A percentile compares a stretch with the other conserved stretches of the same genome.
Conservation (phyloP, 306 rosid species). For the Vigna mungo region DNA sequence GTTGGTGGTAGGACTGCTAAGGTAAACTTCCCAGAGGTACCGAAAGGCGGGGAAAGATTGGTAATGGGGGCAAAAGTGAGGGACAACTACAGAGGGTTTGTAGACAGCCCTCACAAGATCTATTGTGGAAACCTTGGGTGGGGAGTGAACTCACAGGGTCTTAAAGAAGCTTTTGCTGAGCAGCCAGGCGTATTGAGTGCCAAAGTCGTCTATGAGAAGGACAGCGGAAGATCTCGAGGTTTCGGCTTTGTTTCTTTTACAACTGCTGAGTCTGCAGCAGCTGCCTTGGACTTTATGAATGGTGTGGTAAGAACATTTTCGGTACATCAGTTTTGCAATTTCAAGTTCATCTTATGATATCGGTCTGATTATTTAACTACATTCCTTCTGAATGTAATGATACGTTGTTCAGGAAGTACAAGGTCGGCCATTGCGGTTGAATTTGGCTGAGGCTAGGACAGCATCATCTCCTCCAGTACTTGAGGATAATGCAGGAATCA, state of each 20-base stretch:
- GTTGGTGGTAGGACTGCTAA: constrained; percentile 78
- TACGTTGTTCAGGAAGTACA: constrained; percentile 70
- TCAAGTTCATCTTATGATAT: constrained; percentile 1
- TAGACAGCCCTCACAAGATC: constrained; percentile 86
- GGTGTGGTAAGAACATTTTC: constrained; percentile 76
- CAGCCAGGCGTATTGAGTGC: constrained; percentile 89
- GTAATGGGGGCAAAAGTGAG: constrained; percentile 68
- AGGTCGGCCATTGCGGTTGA: constrained; percentile 77
- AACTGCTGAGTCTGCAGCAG: constrained; percentile 64
- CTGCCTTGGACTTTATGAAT: constrained; percentile 73
- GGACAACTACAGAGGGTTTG: constrained; percentile 62
- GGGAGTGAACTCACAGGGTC: constrained; percentile 77
- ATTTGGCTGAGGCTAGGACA: constrained; percentile 57
- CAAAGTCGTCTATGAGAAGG: constrained; percentile 81
- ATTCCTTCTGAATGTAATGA: constrained; percentile 25
- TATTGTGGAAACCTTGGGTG: constrained; percentile 96
- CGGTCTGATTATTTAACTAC: constrained; percentile 4
- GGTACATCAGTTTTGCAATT: constrained; percentile 21
- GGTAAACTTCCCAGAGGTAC: constrained; percentile 96
- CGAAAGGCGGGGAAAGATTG: constrained; percentile 90
- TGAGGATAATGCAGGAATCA: constrained; percentile 43
- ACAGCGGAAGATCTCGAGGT: constrained; percentile 80
- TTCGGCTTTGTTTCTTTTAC: constrained; percentile 87
- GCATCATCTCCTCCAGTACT: constrained; percentile 46
- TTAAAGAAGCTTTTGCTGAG: constrained; percentile 75